phyloP scores from a whole-genome alignment of 176 grass and related monocot genomes.

The Raddia distichophylla region DNA sequence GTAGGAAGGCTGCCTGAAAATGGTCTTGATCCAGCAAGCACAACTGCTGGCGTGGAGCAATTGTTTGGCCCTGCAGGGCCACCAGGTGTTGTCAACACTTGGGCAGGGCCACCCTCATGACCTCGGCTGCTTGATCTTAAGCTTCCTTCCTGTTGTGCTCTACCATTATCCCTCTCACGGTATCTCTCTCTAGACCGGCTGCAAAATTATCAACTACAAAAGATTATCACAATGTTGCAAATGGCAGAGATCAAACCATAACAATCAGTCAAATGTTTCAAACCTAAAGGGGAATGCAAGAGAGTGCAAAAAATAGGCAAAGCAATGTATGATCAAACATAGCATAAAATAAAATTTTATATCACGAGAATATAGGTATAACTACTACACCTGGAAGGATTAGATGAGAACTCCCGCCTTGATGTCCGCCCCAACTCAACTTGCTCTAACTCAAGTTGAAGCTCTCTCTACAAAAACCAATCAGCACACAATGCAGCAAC shows the following conservation, averaged over 20 bases:
- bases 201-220: slow-evolving; percentile 3
- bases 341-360: background rate
- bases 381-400: slow-evolving; percentile 54
- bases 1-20: slow-evolving; percentile 71
- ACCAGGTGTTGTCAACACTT: background rate
- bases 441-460: slow-evolving; percentile 89
- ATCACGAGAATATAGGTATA: background rate
- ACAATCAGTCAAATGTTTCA: background rate
- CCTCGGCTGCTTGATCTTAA: slow-evolving; percentile 70
- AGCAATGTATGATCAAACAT: background rate
- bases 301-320: background rate
- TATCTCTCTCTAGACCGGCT: slow-evolving; percentile 81
- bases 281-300: background rate
- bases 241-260: background rate
- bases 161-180: slow-evolving; percentile 70
- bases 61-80: slow-evolving; percentile 14
- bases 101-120: slow-evolving; percentile 42
- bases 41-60: slow-evolving; percentile 39
- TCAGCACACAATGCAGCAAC: background rate
- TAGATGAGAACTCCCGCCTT: slow-evolving; percentile 70
- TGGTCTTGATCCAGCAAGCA: slow-evolving; percentile 57
- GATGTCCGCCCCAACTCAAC: slow-evolving; percentile 82
- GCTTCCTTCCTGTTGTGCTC: slow-evolving; percentile 71
- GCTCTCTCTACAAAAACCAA: slow-evolving; percentile 68
- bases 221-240: background rate